Base-by-base conservation (phyloP, 2,329 filamentous ascomycete genomes). In the Fusarium sp. region DNA sequence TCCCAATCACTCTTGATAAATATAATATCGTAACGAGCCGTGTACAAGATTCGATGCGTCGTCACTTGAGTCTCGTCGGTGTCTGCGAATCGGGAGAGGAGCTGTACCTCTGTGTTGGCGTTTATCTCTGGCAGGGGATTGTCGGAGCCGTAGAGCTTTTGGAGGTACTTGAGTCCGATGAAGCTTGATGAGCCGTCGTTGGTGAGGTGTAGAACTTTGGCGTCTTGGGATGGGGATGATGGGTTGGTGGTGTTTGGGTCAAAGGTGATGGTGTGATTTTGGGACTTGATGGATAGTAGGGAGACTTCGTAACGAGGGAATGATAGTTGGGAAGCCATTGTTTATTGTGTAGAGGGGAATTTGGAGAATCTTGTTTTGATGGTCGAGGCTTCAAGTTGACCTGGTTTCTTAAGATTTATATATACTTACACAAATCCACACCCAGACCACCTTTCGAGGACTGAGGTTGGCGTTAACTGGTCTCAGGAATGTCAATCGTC, bases 1-100 rank as follows among this genome's bases (percentile, higher is more conserved):
- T 67, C 61, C 68, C 68, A 70, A 20, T 69, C 68, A 16, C 69
- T 20, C 16, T 61, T 64, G 9, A 65, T 58, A 6, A 70, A 54
- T 13, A 65, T 66, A 23, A 70, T 59, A 4, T 62, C 57, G 31
- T 61, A 66, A 1, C 8, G 56, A 0, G 68, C 59, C 36, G 55
- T 49, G 10, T 58, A 54, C n/a, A 70, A 25, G 16, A 68, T 49
- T 2, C 59, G 50, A 27, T 70, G 68, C 2, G 27, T 54, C 2
- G 65, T 70, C 11, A 58, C 42, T 23, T 58, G 23, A 3, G 16
- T 27, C 31, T 57, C 36, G 4, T 54, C 59, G 6, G 27, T 11
- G 1, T 18, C 29, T 1, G 34, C 61, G 36, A 68, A 68, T 11
- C 25, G 49, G 65, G 62, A 68, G 27, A 62, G 54, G 3, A 70